Base-by-base conservation (phyloP, 2,329 filamentous ascomycete genomes). In the Corniculantispora saksenae region DNA sequence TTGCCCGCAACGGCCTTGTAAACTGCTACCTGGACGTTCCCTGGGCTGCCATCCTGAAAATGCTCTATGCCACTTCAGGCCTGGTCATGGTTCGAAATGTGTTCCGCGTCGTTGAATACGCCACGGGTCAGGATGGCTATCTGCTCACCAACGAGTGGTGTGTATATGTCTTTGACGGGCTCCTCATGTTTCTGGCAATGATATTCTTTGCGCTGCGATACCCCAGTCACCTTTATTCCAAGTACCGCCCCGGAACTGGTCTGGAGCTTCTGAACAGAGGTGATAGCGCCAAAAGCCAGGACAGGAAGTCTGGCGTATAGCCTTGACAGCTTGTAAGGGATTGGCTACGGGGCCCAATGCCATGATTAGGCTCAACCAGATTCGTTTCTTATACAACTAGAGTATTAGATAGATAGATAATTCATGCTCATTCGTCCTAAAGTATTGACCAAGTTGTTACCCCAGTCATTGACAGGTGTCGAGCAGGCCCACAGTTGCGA, bases 31-130 rank as follows among this genome's bases (percentile, higher is more conserved):
- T 32, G 47, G 47, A 38, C 9, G 63, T 76, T 12, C 67, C 73
- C 0, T 81, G 79, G 79, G 65, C 69, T 65, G 70, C 69, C 58
- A 71, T 73, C 43, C 70, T 81, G 0, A 55, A 58, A 17, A 75
- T 77, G 64, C 70, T 81, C 21, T 81, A 81, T 65, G 65, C 68
- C 21, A 74, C 75, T 2, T 79, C 76, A 13, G 64, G 67, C 0
- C 72, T 80, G 38, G 79, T 84, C 32, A 74, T 81, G 64, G 68
- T 80, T 3, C 75, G 81, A 13, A 80, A 77, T 10, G 66, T 82
- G 4, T 82, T 79, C 66, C 77, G 82, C 8, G 74, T 81, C 2
- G 69, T 83, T n/a, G 82, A 84, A 72, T 84, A 82, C 69, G 73
- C 69, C 1, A 73, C 76, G 72, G 80, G 79, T 2, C 64, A 73